These are phyloP conservation scores for Ambrosiella beaveri DNA, from an alignment of 2,329 filamentous ascomycete species.

Conservation along the genomic window DNA sequence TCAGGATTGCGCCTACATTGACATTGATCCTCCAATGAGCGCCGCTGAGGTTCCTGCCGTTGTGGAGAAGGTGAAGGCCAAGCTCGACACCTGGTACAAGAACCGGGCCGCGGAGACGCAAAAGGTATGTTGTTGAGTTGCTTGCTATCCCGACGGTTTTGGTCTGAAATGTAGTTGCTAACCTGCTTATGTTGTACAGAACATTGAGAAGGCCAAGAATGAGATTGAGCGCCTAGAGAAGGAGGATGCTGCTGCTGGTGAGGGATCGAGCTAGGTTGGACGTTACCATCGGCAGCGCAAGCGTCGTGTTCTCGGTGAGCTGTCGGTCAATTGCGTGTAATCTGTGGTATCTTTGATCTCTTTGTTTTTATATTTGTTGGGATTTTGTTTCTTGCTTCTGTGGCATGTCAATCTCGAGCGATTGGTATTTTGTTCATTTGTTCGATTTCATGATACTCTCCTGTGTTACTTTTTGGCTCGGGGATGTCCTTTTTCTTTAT, in stretches of 20 bases:
- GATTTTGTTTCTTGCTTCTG: not conserved
- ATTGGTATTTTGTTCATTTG: not conserved
- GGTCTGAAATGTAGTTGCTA: slow-evolving; percentile 16
- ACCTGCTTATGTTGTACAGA: slow-evolving; percentile 36
- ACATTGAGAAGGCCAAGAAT: slow-evolving; percentile 90
- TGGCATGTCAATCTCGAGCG: not conserved
- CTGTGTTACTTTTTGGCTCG: too few relatives aligned
- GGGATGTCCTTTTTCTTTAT: too few relatives aligned
- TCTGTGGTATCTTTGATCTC: not conserved
- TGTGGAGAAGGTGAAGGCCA: slow-evolving; percentile 79
- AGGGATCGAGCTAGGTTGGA: not conserved
- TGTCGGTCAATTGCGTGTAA: not conserved
- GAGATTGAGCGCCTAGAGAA: slow-evolving; percentile 78
- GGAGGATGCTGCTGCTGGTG: slow-evolving; percentile 24
- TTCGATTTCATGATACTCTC: not conserved
- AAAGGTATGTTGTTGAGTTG: slow-evolving; percentile 42
- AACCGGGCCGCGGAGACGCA: slow-evolving; percentile 82
- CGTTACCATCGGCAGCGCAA: not conserved
- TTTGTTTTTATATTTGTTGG: not conserved
- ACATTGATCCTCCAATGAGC: slow-evolving; percentile 75
- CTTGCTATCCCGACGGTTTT: not conserved
- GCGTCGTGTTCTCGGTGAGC: not conserved
- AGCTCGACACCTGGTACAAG: slow-evolving; percentile 78
- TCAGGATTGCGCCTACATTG: slow-evolving; percentile 71
- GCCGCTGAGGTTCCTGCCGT: slow-evolving; percentile 63